Conservation (phyloP, 331 rosid genomes). For the Prunus yedoensis region DNA sequence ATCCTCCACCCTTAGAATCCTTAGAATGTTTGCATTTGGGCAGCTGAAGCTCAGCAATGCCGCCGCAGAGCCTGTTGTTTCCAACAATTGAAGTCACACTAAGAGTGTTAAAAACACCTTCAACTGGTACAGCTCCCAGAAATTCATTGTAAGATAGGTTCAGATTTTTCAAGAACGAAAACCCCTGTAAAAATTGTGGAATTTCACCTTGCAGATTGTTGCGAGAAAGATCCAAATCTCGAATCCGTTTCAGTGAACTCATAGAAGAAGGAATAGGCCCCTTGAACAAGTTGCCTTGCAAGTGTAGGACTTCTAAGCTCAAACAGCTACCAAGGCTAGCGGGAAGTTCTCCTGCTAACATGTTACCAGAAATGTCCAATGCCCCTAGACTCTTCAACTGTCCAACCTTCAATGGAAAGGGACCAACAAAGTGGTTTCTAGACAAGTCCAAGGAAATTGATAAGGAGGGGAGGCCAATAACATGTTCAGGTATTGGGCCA, state of each 20-base stretch:
- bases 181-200: not conserved
- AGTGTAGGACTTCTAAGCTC: no score
- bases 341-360: not conserved
- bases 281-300: not conserved
- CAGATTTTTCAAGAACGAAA: not conserved
- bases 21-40: no score
- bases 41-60: no score
- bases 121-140: no score
- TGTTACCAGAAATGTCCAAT: not conserved
- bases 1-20: no score
- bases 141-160: not conserved
- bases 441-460: not conserved
- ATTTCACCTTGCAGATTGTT: no score
- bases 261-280: not conserved
- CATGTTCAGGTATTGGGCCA: not conserved
- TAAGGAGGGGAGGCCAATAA: not conserved
- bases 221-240: not conserved
- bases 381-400: not conserved
- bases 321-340: no score
- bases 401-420: conserved; percentile 10
- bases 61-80: no score
- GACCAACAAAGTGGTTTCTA: not conserved
- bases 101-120: no score
- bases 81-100: not conserved
- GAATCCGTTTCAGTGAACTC: not conserved